Conservation (phyloP, 805 yeast species). For the Starmerella gropengiesseri region DNA sequence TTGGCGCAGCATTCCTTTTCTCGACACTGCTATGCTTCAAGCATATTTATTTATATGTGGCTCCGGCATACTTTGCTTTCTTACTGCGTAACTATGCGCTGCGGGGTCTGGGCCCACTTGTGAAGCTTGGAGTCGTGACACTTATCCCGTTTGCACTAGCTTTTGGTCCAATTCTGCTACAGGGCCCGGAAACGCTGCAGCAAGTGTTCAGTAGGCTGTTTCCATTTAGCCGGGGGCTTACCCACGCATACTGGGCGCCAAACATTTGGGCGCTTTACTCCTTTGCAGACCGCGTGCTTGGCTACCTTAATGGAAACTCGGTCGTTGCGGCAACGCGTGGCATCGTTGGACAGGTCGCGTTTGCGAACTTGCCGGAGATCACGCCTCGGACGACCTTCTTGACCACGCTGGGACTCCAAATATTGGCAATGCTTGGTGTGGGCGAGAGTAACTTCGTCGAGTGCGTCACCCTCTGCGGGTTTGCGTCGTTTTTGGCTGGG, state of each 20-base stretch:
- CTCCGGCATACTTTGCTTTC: slow-evolving; percentile 84
- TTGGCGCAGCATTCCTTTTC: slow-evolving; percentile 52
- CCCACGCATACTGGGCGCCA: slow-evolving; percentile 99
- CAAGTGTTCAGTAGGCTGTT: slow-evolving; percentile 61
- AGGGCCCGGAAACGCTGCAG: slow-evolving; percentile 61
- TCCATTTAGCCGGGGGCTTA: slow-evolving; percentile 88
- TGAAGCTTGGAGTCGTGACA: slow-evolving; percentile 52
- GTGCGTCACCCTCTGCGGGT: slow-evolving; percentile 78
- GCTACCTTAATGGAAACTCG: slow-evolving; percentile 24
- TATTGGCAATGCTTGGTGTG: slow-evolving; percentile 47
- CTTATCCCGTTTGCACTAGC: slow-evolving; percentile 52
- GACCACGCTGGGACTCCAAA: slow-evolving; percentile 74
- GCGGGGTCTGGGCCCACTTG: slow-evolving; percentile 44
- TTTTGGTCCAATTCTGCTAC: slow-evolving; percentile 46
- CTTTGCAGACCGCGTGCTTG: slow-evolving; percentile 60
- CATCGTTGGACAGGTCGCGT: slow-evolving; percentile 79
- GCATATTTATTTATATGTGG: slow-evolving; percentile 83
- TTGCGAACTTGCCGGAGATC: slow-evolving; percentile 68
- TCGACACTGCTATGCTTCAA: slow-evolving; percentile 78
- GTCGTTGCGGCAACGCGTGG: slow-evolving; percentile 60
- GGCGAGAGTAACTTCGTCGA: slow-evolving; percentile 52
- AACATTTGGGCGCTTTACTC: slow-evolving; percentile 94
- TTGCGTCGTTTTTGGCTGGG: slow-evolving; percentile 83
- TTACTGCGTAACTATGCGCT: slow-evolving; percentile 51
- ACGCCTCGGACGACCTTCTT: slow-evolving; percentile 67